phyloP scores from a whole-genome alignment of 306 rosid genomes.

The Vigna mungo region DNA sequence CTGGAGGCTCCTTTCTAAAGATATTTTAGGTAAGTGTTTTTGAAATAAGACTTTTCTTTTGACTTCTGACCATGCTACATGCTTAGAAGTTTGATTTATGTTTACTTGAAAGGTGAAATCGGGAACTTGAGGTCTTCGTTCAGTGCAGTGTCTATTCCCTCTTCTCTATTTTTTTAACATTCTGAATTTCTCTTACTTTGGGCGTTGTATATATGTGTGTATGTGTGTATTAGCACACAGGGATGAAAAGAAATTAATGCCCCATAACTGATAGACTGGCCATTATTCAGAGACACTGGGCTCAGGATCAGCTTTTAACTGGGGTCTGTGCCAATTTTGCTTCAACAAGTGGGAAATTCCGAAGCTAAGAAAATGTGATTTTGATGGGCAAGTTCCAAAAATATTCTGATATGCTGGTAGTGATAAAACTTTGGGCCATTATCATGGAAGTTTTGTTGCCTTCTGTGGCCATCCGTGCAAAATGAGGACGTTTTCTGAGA shows the following conservation, averaged over 20 bases:
- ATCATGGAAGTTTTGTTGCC: constrained; percentile 49
- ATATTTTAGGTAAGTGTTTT: constrained; percentile 56
- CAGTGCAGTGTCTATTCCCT: constrained; percentile 30
- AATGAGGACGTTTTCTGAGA: constrained; percentile 48
- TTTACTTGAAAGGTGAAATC: constrained; percentile 28
- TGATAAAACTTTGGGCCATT: constrained; percentile 48
- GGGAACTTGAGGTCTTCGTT: constrained; percentile 29
- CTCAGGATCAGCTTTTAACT: constrained; percentile 52
- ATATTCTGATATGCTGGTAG: constrained; percentile 55
- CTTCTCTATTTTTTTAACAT: not conserved
- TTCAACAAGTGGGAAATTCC: constrained; percentile 43
- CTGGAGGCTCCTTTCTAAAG: constrained; percentile 95
- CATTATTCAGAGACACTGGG: constrained; percentile 51
- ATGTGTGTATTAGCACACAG: constrained; percentile 41
- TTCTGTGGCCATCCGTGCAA: constrained; percentile 51
- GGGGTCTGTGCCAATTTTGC: constrained; percentile 52
- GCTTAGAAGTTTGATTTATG: constrained; percentile 32
- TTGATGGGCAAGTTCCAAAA: constrained; percentile 48
- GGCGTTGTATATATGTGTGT: not conserved
- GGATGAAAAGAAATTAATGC: constrained; percentile 51
- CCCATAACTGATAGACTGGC: constrained; percentile 54
- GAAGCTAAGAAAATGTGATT: constrained; percentile 45
- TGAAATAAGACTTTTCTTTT: constrained; percentile 28
- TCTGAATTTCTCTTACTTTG: constrained; percentile 17
- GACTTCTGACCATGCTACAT: constrained; percentile 31